Evolutionary conservation across 2,329 filamentous ascomycete genomes (phyloP), one percentile per base, ranked within the genome.

Genomic region (Pseudohalonectria lignicola): DNA sequence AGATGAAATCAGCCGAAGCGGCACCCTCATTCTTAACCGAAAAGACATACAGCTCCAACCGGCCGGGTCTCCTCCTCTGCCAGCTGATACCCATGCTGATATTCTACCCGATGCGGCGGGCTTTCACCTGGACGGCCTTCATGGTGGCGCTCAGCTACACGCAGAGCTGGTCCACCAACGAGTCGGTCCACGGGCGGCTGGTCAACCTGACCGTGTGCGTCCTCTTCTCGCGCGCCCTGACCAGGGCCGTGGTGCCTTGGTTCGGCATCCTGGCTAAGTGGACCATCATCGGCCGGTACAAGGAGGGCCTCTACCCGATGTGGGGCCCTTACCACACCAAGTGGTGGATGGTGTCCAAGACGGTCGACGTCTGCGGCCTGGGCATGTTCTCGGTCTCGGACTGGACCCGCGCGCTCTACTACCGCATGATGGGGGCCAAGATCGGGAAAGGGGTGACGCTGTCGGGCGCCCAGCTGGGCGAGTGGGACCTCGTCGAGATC

Each of bases 271-370:
- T 55, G 3, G 56, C 63, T 35, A 76, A 76, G 48, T 76, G 71
- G 72, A 32, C 67, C 5, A 56, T 76, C 37, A 67, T 76, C 31
- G 72, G 72, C 10, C 61, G 62, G 1, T 67, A 72, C 48, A 58
- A 55, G 26, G 62, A 70, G 47, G 72, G 72, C 1, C 49, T 73
- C 3, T 74, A 69, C 45, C 71, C 72, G 2, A 76, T 76, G 71
- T 76, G 72, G 72, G 70, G 69, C 2, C 43, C 49, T 1, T 76
- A 75, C 46, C 71, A 76, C 48, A 74, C 68, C 0, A 60, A 69
- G 8, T 76, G 72, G 72, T 76, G 72, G 72, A 45, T 76, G 39
- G 63, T 66, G 2, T 64, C 76, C 48, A 76, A 76, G 53, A 63
- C 64, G 16, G 55, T 69, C 3, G 58, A 61, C 26, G 53, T 74